Evolutionary conservation across 148 eudicot genomes (phyloP).

Genomic region (Vaccinium vitisidaea): DNA sequence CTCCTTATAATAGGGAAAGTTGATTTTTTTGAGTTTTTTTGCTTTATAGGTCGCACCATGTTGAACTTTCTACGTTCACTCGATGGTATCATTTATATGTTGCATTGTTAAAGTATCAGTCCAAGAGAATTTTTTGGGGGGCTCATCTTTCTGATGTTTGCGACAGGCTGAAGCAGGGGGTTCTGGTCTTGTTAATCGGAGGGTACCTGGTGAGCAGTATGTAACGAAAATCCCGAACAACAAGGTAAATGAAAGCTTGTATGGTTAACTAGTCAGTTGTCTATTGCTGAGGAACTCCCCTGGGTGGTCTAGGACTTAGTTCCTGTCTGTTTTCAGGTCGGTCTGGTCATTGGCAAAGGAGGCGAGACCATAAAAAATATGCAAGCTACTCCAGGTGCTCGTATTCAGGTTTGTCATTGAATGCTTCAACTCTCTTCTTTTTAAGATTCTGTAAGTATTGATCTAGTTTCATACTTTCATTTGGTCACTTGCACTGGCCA

Average conservation of each 20-base stretch:
- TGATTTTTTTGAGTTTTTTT: not conserved
- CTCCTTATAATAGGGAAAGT: not conserved
- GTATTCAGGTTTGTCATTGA: conserved; percentile 67
- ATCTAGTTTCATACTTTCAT: not conserved
- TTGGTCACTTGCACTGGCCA: not conserved
- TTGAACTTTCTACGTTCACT: not conserved
- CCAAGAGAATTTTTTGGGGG: not conserved
- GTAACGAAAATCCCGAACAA: conserved; percentile 70
- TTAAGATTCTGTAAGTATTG: not conserved
- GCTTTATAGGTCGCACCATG: too few species aligned
- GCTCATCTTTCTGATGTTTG: not conserved
- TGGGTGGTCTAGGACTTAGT: conserved; percentile 12
- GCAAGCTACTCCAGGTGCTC: conserved; percentile 82
- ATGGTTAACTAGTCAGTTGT: not conserved
- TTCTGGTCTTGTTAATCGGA: conserved; percentile 62
- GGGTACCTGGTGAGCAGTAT: conserved; percentile 58
- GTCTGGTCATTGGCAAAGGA: conserved; percentile 92
- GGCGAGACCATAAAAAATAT: conserved; percentile 95
- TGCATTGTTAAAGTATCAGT: not conserved
- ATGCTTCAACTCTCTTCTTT: not conserved
- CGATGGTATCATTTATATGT: not conserved
- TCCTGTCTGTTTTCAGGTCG: conserved; percentile 58
- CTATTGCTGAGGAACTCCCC: not conserved
- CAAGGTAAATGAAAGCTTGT: conserved; percentile 44
- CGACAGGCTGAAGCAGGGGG: conserved; percentile 87